These are phyloP conservation scores for Septoria linicola DNA, from an alignment of 2,329 filamentous ascomycete species.

Conservation along the genomic window DNA sequence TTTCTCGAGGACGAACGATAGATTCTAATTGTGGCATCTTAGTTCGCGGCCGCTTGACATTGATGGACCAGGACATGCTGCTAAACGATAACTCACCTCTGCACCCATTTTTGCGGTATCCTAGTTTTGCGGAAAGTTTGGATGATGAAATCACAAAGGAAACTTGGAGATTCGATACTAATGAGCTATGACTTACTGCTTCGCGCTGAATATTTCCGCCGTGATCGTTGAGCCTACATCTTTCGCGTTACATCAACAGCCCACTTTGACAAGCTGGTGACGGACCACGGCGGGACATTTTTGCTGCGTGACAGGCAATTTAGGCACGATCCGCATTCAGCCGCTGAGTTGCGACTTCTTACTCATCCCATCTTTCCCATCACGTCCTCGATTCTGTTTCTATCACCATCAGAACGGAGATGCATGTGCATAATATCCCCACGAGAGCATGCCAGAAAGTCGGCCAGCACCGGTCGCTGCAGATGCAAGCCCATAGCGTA, in stretches of 20 bases:
- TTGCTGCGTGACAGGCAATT: conserved; percentile 3
- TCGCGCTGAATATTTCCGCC: conserved; percentile 13
- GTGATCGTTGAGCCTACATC: conserved; percentile 13
- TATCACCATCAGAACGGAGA: too few relatives aligned
- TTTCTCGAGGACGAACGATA: conserved; percentile 80
- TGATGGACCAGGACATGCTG: not conserved
- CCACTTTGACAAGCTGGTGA: conserved; percentile 11
- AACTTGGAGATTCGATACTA: too few relatives aligned
- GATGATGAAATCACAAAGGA: too few relatives aligned
- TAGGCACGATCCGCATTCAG: conserved; percentile 7
- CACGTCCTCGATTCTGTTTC: too few relatives aligned
- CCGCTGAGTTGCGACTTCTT: not conserved
- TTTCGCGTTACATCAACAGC: not conserved
- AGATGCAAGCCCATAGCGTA: not conserved
- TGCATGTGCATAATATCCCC: too few relatives aligned
- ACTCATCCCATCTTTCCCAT: not conserved
- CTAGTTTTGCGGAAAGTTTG: too few relatives aligned
- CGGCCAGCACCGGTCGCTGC: not conserved
- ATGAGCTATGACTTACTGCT: conserved; percentile 9
- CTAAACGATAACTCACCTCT: conserved; percentile 5
- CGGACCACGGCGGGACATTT: conserved; percentile 8
- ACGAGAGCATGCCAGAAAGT: too few relatives aligned
- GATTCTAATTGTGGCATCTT: conserved; percentile 57
- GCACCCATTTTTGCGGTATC: conserved; percentile 12
- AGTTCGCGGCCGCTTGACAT: conserved; percentile 1